Evolutionary conservation across 208 protist genomes (phyloP).

Genomic region (Leishmania mexicana): DNA sequence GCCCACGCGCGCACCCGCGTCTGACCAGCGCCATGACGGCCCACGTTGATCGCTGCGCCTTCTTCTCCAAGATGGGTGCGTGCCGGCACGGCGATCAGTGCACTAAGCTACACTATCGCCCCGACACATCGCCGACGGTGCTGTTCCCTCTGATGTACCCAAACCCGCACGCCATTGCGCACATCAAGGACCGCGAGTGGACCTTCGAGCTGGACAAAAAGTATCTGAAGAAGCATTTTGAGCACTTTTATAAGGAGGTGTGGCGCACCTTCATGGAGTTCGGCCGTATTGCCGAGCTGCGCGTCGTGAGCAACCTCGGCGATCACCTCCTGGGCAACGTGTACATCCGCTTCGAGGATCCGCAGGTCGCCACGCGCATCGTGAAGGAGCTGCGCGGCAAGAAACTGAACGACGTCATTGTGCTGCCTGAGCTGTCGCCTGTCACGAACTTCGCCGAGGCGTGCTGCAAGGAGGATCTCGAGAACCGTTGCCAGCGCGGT

Average conservation of each 20-base stretch:
- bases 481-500: conserved; percentile 91
- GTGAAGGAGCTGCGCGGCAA: conserved; percentile 85
- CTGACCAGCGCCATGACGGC: neutral
- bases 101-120: conserved; percentile 94
- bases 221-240: conserved; percentile 94
- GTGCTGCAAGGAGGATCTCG: conserved; percentile 97
- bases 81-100: conserved; percentile 98
- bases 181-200: conserved; percentile 70
- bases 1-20: neutral
- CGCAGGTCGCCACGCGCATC: conserved; percentile 86
- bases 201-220: conserved; percentile 73
- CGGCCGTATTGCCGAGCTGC: conserved; percentile 95
- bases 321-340: conserved; percentile 98
- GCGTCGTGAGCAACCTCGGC: conserved; percentile 96
- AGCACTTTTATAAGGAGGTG: conserved; percentile 98
- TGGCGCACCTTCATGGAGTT: conserved; percentile 94
- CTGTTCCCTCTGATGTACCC: conserved; percentile 97
- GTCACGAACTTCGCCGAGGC: conserved; percentile 98
- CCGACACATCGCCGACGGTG: conserved; percentile 94
- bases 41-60: conserved; percentile 79
- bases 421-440: conserved; percentile 96
- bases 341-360: conserved; percentile 96
- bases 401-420: conserved; percentile 84
- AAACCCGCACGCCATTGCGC: conserved; percentile 79
- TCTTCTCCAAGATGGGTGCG: conserved; percentile 99